phyloP scores from a whole-genome alignment of 306 rosid species.

The Abrus precatorius region DNA sequence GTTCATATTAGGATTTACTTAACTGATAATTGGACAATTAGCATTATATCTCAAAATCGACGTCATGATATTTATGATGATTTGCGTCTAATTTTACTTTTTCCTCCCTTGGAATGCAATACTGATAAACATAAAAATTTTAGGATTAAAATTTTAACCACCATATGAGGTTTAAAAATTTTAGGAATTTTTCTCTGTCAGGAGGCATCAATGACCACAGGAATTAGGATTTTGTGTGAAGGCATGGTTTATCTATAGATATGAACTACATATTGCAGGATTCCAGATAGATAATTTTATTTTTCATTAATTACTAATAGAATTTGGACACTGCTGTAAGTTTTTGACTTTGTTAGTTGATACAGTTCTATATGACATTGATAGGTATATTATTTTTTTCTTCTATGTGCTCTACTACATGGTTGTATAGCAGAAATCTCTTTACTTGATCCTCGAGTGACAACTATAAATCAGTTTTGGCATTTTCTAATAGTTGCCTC shows the following conservation, averaged over 20 bases:
- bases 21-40: constrained; percentile 20
- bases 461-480: constrained; percentile 41
- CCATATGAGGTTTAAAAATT: constrained; percentile 23
- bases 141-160: not conserved
- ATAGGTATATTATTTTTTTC: not conserved
- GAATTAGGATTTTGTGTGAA: constrained; percentile 37
- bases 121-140: not conserved
- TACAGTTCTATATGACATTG: constrained; percentile 29
- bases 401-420: not conserved
- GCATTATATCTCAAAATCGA: not conserved
- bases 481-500: constrained; percentile 42
- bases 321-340: constrained; percentile 23
- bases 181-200: constrained; percentile 12
- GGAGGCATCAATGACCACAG: constrained; percentile 20
- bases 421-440: constrained; percentile 38
- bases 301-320: constrained; percentile 1
- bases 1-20: constrained; percentile 15
- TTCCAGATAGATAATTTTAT: not conserved
- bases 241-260: not conserved
- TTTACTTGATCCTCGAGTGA: constrained; percentile 21
- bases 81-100: constrained; percentile 9
- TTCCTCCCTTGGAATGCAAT: not conserved
- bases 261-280: constrained; percentile 1
- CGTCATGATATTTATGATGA: constrained; percentile 24
- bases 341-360: constrained; percentile 22